Conservation (phyloP, 2,329 filamentous ascomycete genomes). For the Coniella vitis region DNA sequence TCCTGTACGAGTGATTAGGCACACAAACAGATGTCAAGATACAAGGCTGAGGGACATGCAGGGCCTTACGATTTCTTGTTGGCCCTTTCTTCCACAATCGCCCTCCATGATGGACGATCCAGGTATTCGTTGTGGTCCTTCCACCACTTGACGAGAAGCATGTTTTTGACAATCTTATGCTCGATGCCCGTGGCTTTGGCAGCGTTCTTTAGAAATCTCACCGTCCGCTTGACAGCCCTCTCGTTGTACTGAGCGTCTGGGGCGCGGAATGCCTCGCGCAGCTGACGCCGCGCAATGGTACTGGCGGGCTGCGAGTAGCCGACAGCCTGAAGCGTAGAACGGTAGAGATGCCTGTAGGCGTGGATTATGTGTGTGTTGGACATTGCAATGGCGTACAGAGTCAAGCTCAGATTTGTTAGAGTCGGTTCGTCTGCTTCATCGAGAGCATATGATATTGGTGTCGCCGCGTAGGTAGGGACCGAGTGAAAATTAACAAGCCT, state of each 20-base stretch:
- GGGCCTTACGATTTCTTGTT: slow-evolving; percentile 18
- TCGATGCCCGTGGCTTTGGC: slow-evolving; percentile 58
- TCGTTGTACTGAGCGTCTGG: slow-evolving; percentile 37
- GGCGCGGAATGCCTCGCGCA: slow-evolving; percentile 55
- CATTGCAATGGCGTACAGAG: slow-evolving; percentile 19
- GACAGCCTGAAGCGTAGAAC: slow-evolving; percentile 60
- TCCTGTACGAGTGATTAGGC: slow-evolving; percentile 17
- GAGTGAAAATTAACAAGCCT: not conserved
- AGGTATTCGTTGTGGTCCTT: slow-evolving; percentile 35
- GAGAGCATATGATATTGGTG: too few species aligned
- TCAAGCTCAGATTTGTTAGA: not conserved
- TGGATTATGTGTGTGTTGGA: slow-evolving; percentile 42
- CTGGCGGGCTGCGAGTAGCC: slow-evolving; percentile 65
- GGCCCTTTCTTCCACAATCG: not conserved
- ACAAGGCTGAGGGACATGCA: not conserved
- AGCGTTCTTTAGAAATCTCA: slow-evolving; percentile 64
- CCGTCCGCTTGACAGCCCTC: slow-evolving; percentile 53
- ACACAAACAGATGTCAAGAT: slow-evolving; percentile 13
- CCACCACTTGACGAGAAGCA: slow-evolving; percentile 33
- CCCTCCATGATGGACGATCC: slow-evolving; percentile 18
- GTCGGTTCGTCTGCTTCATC: not conserved
- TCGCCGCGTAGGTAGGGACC: not conserved
- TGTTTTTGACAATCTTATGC: slow-evolving; percentile 64
- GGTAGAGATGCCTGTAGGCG: slow-evolving; percentile 66
- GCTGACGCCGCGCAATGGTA: slow-evolving; percentile 51